Percentiles rank a stretch among this genome's conserved stretches.
These are phyloP conservation scores for Rhizopus delemar DNA, from an alignment of 371 early-diverging fungal genomes.

Conservation along the genomic window DNA sequence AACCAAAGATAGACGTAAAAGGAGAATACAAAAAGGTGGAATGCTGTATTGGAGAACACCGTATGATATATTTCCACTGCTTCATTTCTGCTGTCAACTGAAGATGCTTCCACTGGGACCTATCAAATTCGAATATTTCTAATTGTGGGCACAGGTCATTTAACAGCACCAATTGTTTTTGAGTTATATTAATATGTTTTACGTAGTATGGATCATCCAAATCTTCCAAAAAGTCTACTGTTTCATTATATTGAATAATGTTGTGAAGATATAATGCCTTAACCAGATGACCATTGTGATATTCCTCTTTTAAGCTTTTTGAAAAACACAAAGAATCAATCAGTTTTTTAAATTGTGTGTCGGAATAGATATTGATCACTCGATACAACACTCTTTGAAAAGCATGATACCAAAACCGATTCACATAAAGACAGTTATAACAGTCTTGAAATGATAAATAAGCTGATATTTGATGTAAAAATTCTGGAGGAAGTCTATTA, in stretches of 20 bases:
- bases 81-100: background rate
- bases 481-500: conserved; percentile 16
- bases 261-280: conserved; percentile 7
- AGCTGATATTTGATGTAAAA: conserved; percentile 10
- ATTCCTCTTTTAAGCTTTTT: background rate
- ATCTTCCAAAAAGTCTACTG: conserved; percentile 2
- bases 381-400: conserved; percentile 16
- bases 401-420: conserved; percentile 13
- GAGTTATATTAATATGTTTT: conserved; percentile 2
- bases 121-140: conserved; percentile 19
- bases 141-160: conserved; percentile 15
- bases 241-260: background rate
- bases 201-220: background rate
- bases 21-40: background rate
- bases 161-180: conserved; percentile 12
- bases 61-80: conserved; percentile 9
- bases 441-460: conserved; percentile 13
- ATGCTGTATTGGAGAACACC: conserved; percentile 11
- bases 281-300: conserved; percentile 4
- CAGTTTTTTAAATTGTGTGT: conserved; percentile 8
- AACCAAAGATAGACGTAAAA: conserved; percentile 8
- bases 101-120: conserved; percentile 13
- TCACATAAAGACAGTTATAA: conserved; percentile 9
- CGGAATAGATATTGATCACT: conserved; percentile 9
- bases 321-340: conserved; percentile 1